Evolutionary conservation across 306 rosid genomes (phyloP), one percentile per base, ranked within the genome.

Genomic region (Castanospermum australe): DNA sequence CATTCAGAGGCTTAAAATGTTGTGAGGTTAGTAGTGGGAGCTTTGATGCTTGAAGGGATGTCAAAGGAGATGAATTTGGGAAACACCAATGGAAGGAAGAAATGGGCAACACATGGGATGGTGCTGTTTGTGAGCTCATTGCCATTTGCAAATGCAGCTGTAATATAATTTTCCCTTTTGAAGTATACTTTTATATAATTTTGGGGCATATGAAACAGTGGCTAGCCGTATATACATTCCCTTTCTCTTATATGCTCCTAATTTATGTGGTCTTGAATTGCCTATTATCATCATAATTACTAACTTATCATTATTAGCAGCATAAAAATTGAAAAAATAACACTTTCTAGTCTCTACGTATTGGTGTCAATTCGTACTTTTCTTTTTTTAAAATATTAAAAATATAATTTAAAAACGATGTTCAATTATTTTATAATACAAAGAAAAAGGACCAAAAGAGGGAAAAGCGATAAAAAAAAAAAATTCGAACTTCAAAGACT

Each of bases 51-150:
- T 71, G 50, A 65, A 82, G 62, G 57, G 75, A 84, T 61, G 68
- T 38, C 0, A 38, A 52, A 9, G 73, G 33, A 50, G 38, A 79
- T 32, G 87, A 76, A 79, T 61, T 82, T 17, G 76, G 79, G 81
- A 67, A 77, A 45, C 71, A 73, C 11, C 80, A 57, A 52, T 15
- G 30, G 74, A 80, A 17, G 9, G 87, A 70, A 39, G 80, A 11
- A 21, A 75, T 39, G 51, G 68, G 67, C 18, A 76, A 30, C 42
- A 20, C 64, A 42, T 75, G 73, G 10, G 50, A 28, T 73, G 79
- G 14, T 73, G 80, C 64, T 35, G 76, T 33, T 12, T 61, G 81
- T 47, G 80, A 75, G 71, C 30, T 84, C 89, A 87, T 84, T 78
- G 89, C 60, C 78, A 62, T 78, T 79, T 69, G 54, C 60, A 73